phyloP scores from a whole-genome alignment of 352 stramenopile species.

The Pythium sp. region DNA sequence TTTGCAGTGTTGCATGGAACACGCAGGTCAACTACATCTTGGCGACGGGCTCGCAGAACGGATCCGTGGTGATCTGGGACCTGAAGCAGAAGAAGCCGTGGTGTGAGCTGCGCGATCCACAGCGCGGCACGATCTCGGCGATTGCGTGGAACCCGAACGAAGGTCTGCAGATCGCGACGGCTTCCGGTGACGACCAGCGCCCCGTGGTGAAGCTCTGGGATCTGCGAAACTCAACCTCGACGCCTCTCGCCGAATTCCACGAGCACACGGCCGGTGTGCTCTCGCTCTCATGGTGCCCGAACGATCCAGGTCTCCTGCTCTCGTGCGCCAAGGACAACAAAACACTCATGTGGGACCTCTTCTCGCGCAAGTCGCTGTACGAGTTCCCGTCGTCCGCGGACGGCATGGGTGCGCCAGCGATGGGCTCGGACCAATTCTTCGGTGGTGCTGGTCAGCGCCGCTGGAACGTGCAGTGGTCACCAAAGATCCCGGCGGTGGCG shows the following conservation, averaged over 20 bases:
- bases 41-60: slow-evolving; percentile 92
- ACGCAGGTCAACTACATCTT: slow-evolving; percentile 98
- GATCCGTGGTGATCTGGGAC: slow-evolving; percentile 96
- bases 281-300: slow-evolving; percentile 96
- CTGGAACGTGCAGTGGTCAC: slow-evolving; percentile 96
- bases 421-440: slow-evolving; percentile 82
- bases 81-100: slow-evolving; percentile 97
- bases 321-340: slow-evolving; percentile 98
- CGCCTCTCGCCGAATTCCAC: slow-evolving; percentile 93
- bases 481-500: slow-evolving; percentile 92
- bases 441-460: slow-evolving; percentile 75
- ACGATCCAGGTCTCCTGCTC: slow-evolving; percentile 92
- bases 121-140: slow-evolving; percentile 87
- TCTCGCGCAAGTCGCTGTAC: slow-evolving; percentile 90
- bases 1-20: slow-evolving; percentile 94
- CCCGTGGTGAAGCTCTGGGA: slow-evolving; percentile 98
- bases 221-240: slow-evolving; percentile 96
- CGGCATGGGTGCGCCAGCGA: slow-evolving; percentile 46
- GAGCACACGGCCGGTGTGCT: slow-evolving; percentile 96
- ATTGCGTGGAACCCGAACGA: slow-evolving; percentile 98
- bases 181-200: slow-evolving; percentile 93
- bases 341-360: slow-evolving; percentile 98
- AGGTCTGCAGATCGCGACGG: slow-evolving; percentile 96
- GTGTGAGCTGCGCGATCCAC: slow-evolving; percentile 94
- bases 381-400: slow-evolving; percentile 89